Percentiles rank a stretch among this genome's conserved stretches.
phyloP scores from a whole-genome alignment of 148 eudicot genomes.

The Diospyros lotus region DNA sequence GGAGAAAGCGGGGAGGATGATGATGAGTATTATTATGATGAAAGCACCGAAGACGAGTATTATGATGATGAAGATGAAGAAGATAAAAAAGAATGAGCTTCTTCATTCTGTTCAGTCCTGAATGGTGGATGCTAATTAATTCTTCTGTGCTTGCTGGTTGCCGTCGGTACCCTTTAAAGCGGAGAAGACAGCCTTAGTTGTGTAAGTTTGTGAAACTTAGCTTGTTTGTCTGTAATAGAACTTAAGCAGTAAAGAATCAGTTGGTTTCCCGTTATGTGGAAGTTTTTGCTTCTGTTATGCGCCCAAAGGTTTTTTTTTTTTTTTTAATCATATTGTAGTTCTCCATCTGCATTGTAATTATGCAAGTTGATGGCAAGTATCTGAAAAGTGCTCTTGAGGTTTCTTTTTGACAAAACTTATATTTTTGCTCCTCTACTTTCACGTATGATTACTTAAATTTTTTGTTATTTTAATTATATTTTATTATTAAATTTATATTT shows the following conservation, averaged over 20 bases:
- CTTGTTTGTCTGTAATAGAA: background rate
- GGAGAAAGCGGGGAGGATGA: constrained; percentile 31
- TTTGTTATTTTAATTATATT: too few species aligned
- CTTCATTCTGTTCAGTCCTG: background rate
- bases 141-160: background rate
- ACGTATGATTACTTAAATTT: too few species aligned
- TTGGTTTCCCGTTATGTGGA: background rate
- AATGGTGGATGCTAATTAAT: background rate
- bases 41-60: constrained; percentile 32
- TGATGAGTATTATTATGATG: constrained; percentile 35
- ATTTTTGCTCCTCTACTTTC: too few species aligned
- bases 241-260: background rate
- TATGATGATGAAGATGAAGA: constrained; percentile 22
- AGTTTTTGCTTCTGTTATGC: too few species aligned
- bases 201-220: background rate
- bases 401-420: too few species aligned
- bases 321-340: too few species aligned
- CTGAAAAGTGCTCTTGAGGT: too few species aligned
- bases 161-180: background rate
- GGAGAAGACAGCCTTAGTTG: background rate
- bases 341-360: too few species aligned
- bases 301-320: too few species aligned
- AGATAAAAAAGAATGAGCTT: background rate
- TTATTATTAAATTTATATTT: too few species aligned
- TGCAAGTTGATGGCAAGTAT: too few species aligned